Base-by-base conservation (phyloP, 2,329 filamentous ascomycete species). In the Penicillium sp. region DNA sequence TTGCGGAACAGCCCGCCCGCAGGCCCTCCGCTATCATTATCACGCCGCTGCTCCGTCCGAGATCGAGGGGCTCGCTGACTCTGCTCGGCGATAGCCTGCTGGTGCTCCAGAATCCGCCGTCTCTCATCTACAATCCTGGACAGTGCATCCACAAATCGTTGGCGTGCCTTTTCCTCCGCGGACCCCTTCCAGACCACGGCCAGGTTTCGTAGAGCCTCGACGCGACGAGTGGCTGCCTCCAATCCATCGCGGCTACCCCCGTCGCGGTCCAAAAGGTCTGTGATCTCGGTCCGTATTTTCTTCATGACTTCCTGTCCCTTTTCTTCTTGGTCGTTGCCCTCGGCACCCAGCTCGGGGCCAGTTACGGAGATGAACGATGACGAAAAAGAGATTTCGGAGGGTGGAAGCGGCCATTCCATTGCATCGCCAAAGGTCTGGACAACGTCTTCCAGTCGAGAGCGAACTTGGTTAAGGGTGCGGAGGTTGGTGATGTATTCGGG, bases 111-210 rank as follows among this genome's bases (percentile, higher is more conserved):
- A 1, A 74, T 74, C 63, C 74, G 82, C 63, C 80, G 79, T 65
- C 81, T 80, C 25, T 97, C 94, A 71, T 97, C 92, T 1, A 96
- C 91, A 76, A 91, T 84, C 79, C 88, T 92, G 37, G 88, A 87
- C 68, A 99, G 75, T 54, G 84, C 84, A 64, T 98, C 94, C 17
- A 99, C 88, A 72, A 97, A 92, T 69, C 86, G 90, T 10, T 79
- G 79, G 55, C 95, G 83, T 5, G 92, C 91, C 77, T 91, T 96
- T 75, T 98, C 95, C 78, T 99, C 95, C 0, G 91, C 90, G 2
- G 95, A 97, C n/a, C 92, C 92, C 73, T 90, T 94, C 93, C 95
- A 99, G 22, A 99, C 88, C n/a, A 79, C 79, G 4, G 87, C 86
- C 63, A 98, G 78, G 63, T 88, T 84, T 70, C 92, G 88, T 57